Conservation (phyloP, 176 grass and related monocot genomes). For the maize (Zea mays) region Zm-B73-REFERENCE-NAM-5.0 NC_050101.1:167507501-167508000, state of each 20-base stretch:
- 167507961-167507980: too few relatives aligned
- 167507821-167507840: not conserved
- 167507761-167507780: not conserved
- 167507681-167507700: conserved; percentile 14
- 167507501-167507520: not conserved
- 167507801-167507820: not conserved
- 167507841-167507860: not conserved
- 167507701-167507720: not conserved
- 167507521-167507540: not conserved
- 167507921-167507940: too few relatives aligned
- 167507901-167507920: too few relatives aligned
- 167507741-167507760: not conserved
- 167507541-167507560: conserved; percentile 29
- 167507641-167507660: not conserved
- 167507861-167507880: too few relatives aligned
- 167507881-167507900: too few relatives aligned
- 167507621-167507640: not conserved
- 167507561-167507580: not conserved
- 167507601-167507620: not conserved
- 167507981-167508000: too few relatives aligned
- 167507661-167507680: not conserved
- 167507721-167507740: not conserved
- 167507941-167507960: too few relatives aligned
- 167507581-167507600: not conserved
- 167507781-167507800: too few relatives aligned